Percentiles rank a stretch among this genome's conserved stretches.
Conservation (phyloP, 257 asterid genomes). For the Scutellaria baicalensis region DNA sequence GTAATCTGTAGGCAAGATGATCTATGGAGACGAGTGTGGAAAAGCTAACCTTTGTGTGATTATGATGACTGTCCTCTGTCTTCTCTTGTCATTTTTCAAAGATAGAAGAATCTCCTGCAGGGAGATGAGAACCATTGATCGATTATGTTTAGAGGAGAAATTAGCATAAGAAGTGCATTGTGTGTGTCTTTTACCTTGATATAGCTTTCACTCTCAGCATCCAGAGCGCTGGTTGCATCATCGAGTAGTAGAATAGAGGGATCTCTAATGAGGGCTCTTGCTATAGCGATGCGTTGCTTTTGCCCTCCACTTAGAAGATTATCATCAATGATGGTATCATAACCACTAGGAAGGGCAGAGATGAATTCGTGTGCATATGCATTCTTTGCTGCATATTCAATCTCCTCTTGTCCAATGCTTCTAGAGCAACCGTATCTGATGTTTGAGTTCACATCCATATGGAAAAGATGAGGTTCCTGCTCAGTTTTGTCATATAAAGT, state of each 20-base stretch:
- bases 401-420: slow-evolving; percentile 32
- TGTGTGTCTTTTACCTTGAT: slow-evolving; percentile 18
- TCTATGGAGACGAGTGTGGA: background rate
- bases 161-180: background rate
- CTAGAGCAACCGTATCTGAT: slow-evolving; percentile 40
- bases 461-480: slow-evolving; percentile 53
- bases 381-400: slow-evolving; percentile 41
- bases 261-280: slow-evolving; percentile 58
- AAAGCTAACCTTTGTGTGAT: slow-evolving; percentile 37
- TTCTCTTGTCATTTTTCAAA: slow-evolving; percentile 19
- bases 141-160: background rate
- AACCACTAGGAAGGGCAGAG: slow-evolving; percentile 45
- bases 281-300: slow-evolving; percentile 67
- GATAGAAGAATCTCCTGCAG: slow-evolving; percentile 35
- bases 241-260: slow-evolving; percentile 49
- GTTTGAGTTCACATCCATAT: slow-evolving; percentile 44
- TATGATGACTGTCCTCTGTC: slow-evolving; percentile 29
- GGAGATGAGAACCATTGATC: background rate
- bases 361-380: slow-evolving; percentile 47
- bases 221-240: slow-evolving; percentile 69
- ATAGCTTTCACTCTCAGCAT: slow-evolving; percentile 49
- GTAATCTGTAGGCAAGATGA: background rate
- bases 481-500: background rate
- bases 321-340: slow-evolving; percentile 38
- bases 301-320: slow-evolving; percentile 56